Evolutionary conservation across 257 asterid genomes (phyloP).

Genomic region (Capsicum pubescens): DNA sequence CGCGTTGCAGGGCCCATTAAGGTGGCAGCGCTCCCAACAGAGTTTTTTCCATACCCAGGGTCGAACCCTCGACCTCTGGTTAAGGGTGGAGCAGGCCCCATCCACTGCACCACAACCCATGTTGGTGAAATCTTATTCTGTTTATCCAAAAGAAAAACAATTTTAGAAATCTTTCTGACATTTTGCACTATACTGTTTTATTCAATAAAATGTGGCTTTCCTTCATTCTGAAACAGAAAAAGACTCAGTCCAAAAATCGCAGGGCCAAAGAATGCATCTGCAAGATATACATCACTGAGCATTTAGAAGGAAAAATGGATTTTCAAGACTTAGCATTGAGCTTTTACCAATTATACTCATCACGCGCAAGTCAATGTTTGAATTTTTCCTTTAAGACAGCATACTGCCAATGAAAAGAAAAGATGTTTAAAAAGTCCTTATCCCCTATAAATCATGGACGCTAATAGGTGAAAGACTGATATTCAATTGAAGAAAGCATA

Average conservation of each 20-base stretch:
- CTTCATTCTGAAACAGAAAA: slow-evolving; percentile 18
- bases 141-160: background rate
- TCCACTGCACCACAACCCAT: too few species aligned
- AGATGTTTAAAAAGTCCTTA: background rate
- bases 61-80: too few species aligned
- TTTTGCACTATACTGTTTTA: background rate
- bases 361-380: slow-evolving; percentile 90
- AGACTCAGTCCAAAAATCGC: background rate
- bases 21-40: too few species aligned
- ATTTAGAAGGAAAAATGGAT: slow-evolving; percentile 1
- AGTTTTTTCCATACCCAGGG: too few species aligned
- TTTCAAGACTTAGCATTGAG: slow-evolving; percentile 66
- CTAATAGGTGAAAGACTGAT: background rate
- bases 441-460: background rate
- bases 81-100: too few species aligned
- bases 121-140: background rate
- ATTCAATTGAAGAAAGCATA: background rate
- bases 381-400: slow-evolving; percentile 91
- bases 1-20: too few species aligned
- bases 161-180: background rate
- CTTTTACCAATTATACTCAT: slow-evolving; percentile 84
- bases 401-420: slow-evolving; percentile 58
- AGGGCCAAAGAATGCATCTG: background rate
- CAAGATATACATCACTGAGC: background rate
- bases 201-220: background rate